Conservation (phyloP, 2,329 filamentous ascomycete genomes). For the Fusarium algeriense region DNA sequence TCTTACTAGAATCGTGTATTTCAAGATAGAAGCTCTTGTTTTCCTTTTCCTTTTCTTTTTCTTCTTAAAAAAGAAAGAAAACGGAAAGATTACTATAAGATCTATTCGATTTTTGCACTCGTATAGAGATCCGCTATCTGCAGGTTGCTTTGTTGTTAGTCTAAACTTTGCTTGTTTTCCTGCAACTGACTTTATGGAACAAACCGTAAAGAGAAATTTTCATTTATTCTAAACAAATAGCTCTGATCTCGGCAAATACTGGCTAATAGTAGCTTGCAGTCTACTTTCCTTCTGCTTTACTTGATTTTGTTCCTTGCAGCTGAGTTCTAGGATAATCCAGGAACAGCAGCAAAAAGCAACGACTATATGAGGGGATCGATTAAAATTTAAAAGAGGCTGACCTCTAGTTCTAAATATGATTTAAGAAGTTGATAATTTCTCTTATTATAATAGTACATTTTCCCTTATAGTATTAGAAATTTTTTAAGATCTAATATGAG, state of each 20-base stretch:
- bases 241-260: neutral
- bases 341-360: conserved; percentile 8
- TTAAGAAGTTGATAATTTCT: neutral
- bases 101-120: neutral
- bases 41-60: no score
- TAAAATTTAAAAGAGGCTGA: neutral
- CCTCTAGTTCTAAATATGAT: neutral
- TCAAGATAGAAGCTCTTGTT: neutral
- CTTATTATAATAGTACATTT: neutral
- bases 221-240: neutral
- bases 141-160: neutral
- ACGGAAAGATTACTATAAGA: no score
- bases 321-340: conserved; percentile 1
- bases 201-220: neutral
- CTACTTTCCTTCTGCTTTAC: neutral
- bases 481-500: no score
- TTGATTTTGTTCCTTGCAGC: conserved; percentile 1
- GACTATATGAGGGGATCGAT: neutral
- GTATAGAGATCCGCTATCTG: neutral
- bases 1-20: neutral
- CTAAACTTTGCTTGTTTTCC: conserved; percentile 1
- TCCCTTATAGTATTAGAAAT: no score
- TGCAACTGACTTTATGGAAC: neutral
- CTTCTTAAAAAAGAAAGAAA: no score
- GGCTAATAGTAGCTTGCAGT: neutral